Base-by-base conservation (phyloP, 805 yeast species). In the Spathaspora passalidarum region DNA sequence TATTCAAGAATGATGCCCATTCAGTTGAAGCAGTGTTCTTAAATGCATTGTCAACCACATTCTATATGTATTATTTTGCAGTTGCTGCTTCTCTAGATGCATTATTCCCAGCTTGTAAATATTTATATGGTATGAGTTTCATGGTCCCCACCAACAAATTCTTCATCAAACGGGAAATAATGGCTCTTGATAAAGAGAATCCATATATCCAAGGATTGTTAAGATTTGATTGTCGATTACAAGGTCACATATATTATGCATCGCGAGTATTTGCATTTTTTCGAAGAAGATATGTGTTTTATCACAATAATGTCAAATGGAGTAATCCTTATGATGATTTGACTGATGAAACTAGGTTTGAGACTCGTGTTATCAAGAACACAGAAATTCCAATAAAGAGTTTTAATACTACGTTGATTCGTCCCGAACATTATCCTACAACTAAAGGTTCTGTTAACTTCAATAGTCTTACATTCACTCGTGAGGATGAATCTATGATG, bases 391-490 rank as follows among this genome's bases (percentile, higher is more conserved):
- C 62, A n/a, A 57, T 61, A 2, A 49, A 49, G 17, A 45, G 52
- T 10, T 61, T 61, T 40, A 52, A 49, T 21, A 46, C 45, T 13
- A 57, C 64, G 2, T 50, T 61, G 32, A 54, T 61, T 9, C 50
- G 60, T 36, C 61, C 61, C 4, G 56, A 59, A 20, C 61, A 61
- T 49, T 61, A 57, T 45, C 60, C 61, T 3, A 51, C 53, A n/a
- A 38, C n/a, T 11, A 32, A 20, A n/a, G 39, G 29, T 14, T 2
- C 10, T 10, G 21, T 8, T 10, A 26, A 19, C 13, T 17, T 9
- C 5, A 19, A 37, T 11, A 17, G 34, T 43, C 16, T 50, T 42
- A 35, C 44, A 42, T 59, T 54, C 38, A 51, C 50, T 4, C 47
- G 66, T 25, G 46, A 44, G 11, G 65, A 60, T 41, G 65, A 60